phyloP scores from a whole-genome alignment of 139 green algal genomes.

The Micromonas pusilla region DNA sequence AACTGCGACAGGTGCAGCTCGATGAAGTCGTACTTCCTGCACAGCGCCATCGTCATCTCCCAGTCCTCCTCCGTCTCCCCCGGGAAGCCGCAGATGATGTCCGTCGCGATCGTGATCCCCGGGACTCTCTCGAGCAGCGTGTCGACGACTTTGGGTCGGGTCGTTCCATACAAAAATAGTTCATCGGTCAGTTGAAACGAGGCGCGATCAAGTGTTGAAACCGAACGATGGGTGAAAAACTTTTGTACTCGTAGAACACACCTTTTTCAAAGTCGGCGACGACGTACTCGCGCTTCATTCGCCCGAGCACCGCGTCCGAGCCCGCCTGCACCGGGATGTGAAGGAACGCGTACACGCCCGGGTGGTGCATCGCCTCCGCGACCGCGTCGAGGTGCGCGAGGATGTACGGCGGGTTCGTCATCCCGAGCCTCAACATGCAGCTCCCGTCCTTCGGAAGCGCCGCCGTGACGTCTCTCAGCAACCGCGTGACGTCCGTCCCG shows the following conservation, averaged over 20 bases:
- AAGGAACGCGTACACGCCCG: conserved; percentile 75
- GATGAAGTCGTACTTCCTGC: conserved; percentile 71
- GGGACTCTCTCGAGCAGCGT: conserved; percentile 59
- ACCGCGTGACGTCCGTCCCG: conserved; percentile 57
- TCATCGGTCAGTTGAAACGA: too few relatives aligned
- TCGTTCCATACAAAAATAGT: too few relatives aligned
- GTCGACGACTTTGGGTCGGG: conserved; percentile 57
- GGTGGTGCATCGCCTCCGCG: conserved; percentile 51
- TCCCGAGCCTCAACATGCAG: conserved; percentile 79
- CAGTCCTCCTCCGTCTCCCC: conserved; percentile 74
- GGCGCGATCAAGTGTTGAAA: too few relatives aligned
- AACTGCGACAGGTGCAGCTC: conserved; percentile 87
- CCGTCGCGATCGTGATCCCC: conserved; percentile 77
- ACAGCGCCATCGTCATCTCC: conserved; percentile 63
- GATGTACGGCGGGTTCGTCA: conserved; percentile 94
- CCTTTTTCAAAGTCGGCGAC: conserved; percentile 45
- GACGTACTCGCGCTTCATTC: conserved; percentile 91
- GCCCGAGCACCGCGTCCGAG: conserved; percentile 63
- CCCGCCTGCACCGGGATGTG: conserved; percentile 86
- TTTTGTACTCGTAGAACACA: too few relatives aligned
- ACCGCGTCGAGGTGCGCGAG: conserved; percentile 71
- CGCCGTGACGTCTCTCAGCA: conserved; percentile 56
- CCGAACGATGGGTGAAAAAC: not conserved
- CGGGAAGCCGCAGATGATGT: conserved; percentile 79
- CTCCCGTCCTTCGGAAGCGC: conserved; percentile 66